Evolutionary conservation across 345 rosid genomes (phyloP).

Genomic region (Boechera retrofracta): DNA sequence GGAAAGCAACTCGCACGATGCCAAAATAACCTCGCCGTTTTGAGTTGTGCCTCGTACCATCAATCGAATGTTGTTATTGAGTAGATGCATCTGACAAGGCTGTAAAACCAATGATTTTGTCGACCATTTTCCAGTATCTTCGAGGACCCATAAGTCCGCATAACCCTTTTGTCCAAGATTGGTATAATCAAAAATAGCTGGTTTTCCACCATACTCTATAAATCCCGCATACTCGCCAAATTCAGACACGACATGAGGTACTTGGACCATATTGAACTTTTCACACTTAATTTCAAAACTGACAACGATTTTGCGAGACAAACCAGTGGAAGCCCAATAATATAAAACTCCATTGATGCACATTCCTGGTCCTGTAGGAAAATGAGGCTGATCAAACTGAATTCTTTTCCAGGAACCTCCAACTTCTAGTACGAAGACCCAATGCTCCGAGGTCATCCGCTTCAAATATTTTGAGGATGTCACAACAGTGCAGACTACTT

Average conservation of each 20-base stretch:
- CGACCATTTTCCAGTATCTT: background rate
- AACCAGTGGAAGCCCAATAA: background rate
- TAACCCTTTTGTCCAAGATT: background rate
- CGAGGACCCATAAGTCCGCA: conserved; percentile 1
- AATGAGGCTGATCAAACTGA: background rate
- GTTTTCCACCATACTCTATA: conserved; percentile 11
- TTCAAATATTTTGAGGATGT: rapidly evolving
- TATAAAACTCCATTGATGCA: conserved; percentile 29
- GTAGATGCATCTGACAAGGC: background rate
- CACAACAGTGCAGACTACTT: background rate
- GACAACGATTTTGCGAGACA: background rate
- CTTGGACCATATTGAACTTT: background rate
- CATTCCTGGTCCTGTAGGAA: background rate
- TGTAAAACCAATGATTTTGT: background rate
- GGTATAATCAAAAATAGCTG: background rate
- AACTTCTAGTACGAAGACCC: conserved; percentile 16
- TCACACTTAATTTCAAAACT: conserved; percentile 26
- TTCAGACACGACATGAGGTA: background rate
- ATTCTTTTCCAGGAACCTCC: conserved; percentile 24
- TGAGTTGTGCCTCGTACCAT: background rate
- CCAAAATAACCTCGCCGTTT: too few relatives aligned
- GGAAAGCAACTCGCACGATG: too few relatives aligned
- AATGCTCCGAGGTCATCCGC: background rate
- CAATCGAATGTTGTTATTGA: background rate
- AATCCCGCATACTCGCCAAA: background rate